Evolutionary conservation across 176 grass and related monocot species (phyloP).

Genomic region (Oryza australiensis): DNA sequence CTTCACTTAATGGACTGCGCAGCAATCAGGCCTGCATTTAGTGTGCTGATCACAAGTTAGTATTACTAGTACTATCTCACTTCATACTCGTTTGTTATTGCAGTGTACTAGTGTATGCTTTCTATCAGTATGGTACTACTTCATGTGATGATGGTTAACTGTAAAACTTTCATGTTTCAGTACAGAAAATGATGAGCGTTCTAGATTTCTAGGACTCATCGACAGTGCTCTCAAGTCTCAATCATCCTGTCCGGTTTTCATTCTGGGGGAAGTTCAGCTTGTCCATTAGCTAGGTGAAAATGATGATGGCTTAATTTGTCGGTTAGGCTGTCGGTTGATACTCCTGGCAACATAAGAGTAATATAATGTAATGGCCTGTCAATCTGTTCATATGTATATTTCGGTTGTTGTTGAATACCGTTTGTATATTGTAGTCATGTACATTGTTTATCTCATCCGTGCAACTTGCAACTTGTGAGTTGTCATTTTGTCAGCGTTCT

Average conservation of each 20-base stretch:
- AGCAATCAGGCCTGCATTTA: slow-evolving; percentile 4
- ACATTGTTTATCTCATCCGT: not conserved
- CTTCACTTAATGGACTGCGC: not conserved
- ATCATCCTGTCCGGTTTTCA: not conserved
- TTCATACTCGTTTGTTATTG: not conserved
- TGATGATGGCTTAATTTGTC: not conserved
- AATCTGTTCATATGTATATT: not conserved
- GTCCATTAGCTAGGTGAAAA: not conserved
- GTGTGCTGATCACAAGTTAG: not conserved
- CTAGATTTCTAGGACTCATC: not conserved
- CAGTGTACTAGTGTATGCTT: not conserved
- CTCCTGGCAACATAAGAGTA: not conserved
- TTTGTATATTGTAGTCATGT: not conserved
- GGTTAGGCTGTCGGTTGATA: slow-evolving; percentile 3
- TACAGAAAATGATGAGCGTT: not conserved
- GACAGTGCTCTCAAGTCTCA: not conserved
- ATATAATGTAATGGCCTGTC: not conserved
- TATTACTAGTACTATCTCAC: not conserved
- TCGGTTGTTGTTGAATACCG: not conserved
- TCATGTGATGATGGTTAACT: not conserved
- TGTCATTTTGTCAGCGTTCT: not conserved
- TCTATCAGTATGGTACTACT: not conserved
- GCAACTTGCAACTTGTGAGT: not conserved
- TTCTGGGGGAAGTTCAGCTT: not conserved
- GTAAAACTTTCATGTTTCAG: not conserved